These are phyloP conservation scores for Alternaria gaisen DNA, from an alignment of 2,329 filamentous ascomycete genomes.

Conservation along the genomic window DNA sequence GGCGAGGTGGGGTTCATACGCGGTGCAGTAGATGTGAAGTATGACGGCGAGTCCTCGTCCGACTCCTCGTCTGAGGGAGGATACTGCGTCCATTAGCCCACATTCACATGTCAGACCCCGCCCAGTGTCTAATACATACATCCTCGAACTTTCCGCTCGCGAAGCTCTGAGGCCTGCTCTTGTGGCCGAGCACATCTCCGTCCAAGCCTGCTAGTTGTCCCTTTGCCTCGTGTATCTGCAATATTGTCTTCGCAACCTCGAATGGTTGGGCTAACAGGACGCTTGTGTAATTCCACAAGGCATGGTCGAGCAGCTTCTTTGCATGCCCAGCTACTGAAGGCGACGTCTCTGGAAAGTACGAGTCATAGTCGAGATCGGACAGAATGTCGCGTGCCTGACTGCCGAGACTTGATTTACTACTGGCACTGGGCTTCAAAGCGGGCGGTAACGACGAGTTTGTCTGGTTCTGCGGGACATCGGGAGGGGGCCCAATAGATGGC, in stretches of 20 bases:
- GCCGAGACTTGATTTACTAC: slow-evolving; percentile 62
- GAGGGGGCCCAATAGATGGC: slow-evolving; percentile 69
- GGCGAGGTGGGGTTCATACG: slow-evolving; percentile 46
- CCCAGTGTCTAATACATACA: slow-evolving; percentile 24
- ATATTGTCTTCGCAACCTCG: slow-evolving; percentile 92
- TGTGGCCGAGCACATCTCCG: slow-evolving; percentile 25
- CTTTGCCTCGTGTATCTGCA: slow-evolving; percentile 74
- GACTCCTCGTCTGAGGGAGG: slow-evolving; percentile 71
- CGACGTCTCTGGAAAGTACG: slow-evolving; percentile 80
- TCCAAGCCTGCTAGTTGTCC: slow-evolving; percentile 40
- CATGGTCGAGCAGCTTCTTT: slow-evolving; percentile 81
- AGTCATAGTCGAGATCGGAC: slow-evolving; percentile 89
- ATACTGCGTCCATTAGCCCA: slow-evolving; percentile 46
- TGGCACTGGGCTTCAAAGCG: slow-evolving; percentile 44
- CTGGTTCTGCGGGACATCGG: slow-evolving; percentile 53
- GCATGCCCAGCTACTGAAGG: slow-evolving; percentile 74
- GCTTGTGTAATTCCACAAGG: slow-evolving; percentile 90
- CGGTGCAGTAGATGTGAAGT: slow-evolving; percentile 81
- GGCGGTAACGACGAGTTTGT: slow-evolving; percentile 42
- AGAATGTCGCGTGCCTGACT: slow-evolving; percentile 82
- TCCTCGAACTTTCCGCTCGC: slow-evolving; percentile 48
- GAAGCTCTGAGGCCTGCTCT: slow-evolving; percentile 44
- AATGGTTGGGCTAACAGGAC: slow-evolving; percentile 93
- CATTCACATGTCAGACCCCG: slow-evolving; percentile 25
- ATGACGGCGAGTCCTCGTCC: slow-evolving; percentile 76